phyloP scores from a whole-genome alignment of 176 grass and related monocot genomes.

The Zoysia pacifica region DNA sequence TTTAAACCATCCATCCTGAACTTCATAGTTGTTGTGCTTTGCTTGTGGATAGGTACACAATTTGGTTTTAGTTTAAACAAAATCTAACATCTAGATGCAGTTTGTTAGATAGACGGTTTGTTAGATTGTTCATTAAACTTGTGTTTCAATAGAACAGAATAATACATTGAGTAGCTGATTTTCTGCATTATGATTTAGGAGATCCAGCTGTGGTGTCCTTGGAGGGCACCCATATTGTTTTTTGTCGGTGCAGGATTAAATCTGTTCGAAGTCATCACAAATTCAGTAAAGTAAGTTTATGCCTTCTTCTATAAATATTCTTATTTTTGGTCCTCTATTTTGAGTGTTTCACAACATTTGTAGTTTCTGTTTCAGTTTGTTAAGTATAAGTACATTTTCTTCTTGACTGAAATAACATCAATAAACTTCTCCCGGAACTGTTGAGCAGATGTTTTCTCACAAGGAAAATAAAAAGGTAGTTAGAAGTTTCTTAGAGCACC shows the following conservation, averaged over 20 bases:
- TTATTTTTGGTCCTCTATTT: slow-evolving; percentile 24
- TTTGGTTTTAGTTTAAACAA: too few species aligned
- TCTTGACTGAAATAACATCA: slow-evolving; percentile 22
- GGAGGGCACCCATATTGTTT: slow-evolving; percentile 69
- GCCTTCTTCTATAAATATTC: background rate
- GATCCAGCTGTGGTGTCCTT: slow-evolving; percentile 67
- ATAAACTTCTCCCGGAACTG: slow-evolving; percentile 44
- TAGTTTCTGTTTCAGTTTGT: background rate
- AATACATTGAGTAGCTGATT: too few species aligned
- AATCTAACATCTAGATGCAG: too few species aligned
- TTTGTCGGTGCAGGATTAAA: slow-evolving; percentile 60
- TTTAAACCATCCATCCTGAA: too few species aligned
- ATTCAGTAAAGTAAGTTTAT: slow-evolving; percentile 71
- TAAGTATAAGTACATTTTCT: background rate
- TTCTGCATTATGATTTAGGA: slow-evolving; percentile 35
- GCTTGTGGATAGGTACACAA: too few species aligned
- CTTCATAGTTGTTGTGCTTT: too few species aligned
- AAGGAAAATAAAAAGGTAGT: slow-evolving; percentile 71
- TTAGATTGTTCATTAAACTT: too few species aligned
- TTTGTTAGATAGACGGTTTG: too few species aligned
- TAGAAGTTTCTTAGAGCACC: background rate
- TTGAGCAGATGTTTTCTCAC: slow-evolving; percentile 77
- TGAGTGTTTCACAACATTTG: background rate
- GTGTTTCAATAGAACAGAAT: too few species aligned
- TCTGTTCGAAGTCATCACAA: slow-evolving; percentile 73